These are phyloP conservation scores for Solanum medicagineum DNA, from an alignment of 257 asterid species.

Conservation along the genomic window DNA sequence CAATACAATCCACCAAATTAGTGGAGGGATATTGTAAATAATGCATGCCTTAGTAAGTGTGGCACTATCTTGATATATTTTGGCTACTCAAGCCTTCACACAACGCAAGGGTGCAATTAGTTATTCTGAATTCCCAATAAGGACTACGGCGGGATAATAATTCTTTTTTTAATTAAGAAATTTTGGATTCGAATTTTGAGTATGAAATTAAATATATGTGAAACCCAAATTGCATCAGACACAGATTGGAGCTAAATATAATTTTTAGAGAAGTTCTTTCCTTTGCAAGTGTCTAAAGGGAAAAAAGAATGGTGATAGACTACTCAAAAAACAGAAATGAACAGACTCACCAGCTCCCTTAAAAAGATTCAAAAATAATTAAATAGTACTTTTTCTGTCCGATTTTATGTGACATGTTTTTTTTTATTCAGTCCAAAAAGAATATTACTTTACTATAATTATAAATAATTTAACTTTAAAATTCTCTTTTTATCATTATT, in stretches of 20 bases:
- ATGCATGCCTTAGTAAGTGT: neutral
- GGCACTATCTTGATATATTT: neutral
- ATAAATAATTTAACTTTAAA: too few relatives aligned
- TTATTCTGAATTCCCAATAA: too few relatives aligned
- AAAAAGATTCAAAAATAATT: too few relatives aligned
- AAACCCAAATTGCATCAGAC: neutral
- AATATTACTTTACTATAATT: too few relatives aligned
- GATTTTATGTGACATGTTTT: too few relatives aligned
- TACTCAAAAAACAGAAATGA: neutral
- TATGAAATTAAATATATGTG: neutral
- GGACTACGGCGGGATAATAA: too few relatives aligned
- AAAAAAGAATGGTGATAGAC: neutral
- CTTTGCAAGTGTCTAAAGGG: neutral
- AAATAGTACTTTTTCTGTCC: too few relatives aligned
- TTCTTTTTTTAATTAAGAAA: neutral
- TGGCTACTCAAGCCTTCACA: neutral
- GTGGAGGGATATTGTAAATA: neutral
- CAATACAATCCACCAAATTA: neutral
- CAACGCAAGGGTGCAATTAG: neutral
- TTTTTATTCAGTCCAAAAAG: too few relatives aligned
- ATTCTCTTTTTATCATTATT: too few relatives aligned
- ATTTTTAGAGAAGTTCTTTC: neutral
- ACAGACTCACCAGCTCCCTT: neutral
- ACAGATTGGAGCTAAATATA: neutral
- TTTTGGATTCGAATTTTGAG: rapidly evolving